A percentile compares a stretch with the other conserved stretches of the same genome.
These are phyloP conservation scores for Nothophaeocryptopus gaeumannii DNA, from an alignment of 2,329 filamentous ascomycete genomes.

Conservation along the genomic window DNA sequence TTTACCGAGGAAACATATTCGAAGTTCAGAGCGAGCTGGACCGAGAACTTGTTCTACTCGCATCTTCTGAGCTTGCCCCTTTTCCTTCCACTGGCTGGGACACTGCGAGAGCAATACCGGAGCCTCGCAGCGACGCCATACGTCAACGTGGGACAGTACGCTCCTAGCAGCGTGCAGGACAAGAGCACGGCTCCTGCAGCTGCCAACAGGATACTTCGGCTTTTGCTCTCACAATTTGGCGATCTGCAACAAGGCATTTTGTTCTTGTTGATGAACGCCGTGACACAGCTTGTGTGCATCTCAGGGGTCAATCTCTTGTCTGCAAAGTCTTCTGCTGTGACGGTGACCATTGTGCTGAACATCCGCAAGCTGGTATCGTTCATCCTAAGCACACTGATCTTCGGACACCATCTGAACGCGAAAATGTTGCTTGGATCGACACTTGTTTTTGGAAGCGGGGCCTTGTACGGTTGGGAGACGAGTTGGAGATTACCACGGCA, in stretches of 20 bases:
- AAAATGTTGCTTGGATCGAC: constrained; percentile 78
- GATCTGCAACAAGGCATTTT: constrained; percentile 64
- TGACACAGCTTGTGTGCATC: constrained; percentile 93
- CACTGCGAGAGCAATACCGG: constrained; percentile 62
- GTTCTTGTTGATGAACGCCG: constrained; percentile 70
- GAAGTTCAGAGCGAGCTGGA: constrained; percentile 84
- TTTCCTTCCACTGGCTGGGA: constrained; percentile 68
- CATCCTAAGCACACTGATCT: constrained; percentile 86
- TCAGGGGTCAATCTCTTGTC: constrained; percentile 93
- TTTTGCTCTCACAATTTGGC: constrained; percentile 16
- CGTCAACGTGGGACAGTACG: constrained; percentile 35
- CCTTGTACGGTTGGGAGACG: constrained; percentile 78
- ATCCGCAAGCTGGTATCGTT: constrained; percentile 91
- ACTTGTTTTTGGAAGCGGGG: constrained; percentile 88
- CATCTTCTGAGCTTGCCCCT: constrained; percentile 71
- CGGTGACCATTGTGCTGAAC: constrained; percentile 94
- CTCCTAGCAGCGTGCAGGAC: constrained; percentile 2
- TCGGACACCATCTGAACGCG: constrained; percentile 75
- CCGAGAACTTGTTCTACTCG: constrained; percentile 94
- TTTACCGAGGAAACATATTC: constrained; percentile 91
- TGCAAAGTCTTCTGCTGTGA: constrained; percentile 82
- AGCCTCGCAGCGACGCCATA: constrained; percentile 58
- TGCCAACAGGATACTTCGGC: constrained; percentile 7
- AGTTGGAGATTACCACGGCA: constrained; percentile 44
- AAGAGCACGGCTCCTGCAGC: constrained; percentile 7